Conservation (phyloP, 108 stramenopile genomes). For the Cyclotella cryptica region DNA sequence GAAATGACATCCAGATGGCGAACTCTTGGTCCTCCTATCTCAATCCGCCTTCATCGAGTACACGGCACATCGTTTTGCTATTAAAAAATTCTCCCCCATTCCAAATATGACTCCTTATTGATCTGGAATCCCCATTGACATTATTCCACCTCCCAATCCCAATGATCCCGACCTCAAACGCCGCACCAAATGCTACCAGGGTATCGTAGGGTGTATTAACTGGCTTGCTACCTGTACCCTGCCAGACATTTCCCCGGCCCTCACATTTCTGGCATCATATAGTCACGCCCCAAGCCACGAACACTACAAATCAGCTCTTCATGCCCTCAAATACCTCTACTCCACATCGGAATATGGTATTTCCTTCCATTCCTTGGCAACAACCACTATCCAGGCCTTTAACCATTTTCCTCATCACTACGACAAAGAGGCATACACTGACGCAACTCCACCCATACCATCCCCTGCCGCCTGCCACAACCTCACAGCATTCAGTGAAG, state of each 20-base stretch:
- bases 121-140: slow-evolving; percentile 8
- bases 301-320: slow-evolving; percentile 5
- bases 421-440: no score
- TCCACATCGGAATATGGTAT: slow-evolving; percentile 17
- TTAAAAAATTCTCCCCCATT: neutral
- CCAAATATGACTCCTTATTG: slow-evolving; percentile 25
- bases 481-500: neutral
- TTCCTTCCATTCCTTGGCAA: neutral
- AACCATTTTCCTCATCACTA: neutral
- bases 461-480: no score
- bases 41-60: slow-evolving; percentile 21
- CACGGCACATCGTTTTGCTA: slow-evolving; percentile 8
- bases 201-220: no score
- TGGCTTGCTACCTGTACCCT: neutral
- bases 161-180: slow-evolving; percentile 7
- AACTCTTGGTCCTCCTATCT: slow-evolving; percentile 14
- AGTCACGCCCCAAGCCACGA: neutral
- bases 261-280: slow-evolving; percentile 22
- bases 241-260: slow-evolving; percentile 10
- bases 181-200: no score
- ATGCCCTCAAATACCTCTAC: slow-evolving; percentile 25
- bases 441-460: no score
- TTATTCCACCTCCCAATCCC: neutral
- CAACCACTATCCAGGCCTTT: neutral
- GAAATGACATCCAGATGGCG: neutral